phyloP scores from a whole-genome alignment of 306 rosid genomes.

The Vigna mungo region DNA sequence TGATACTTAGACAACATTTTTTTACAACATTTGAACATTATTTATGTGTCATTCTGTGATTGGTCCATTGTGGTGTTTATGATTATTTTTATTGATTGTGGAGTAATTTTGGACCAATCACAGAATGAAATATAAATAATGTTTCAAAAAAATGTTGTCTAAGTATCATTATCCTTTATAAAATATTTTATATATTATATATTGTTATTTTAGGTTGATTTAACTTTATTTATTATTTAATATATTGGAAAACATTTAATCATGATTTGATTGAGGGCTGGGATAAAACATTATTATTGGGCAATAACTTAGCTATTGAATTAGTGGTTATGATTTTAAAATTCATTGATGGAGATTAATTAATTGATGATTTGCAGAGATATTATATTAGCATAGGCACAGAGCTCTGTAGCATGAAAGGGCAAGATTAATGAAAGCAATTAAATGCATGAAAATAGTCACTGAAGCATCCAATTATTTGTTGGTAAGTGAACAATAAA shows the following conservation, averaged over 20 bases:
- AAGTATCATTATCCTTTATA: too few species aligned
- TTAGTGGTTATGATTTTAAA: not conserved
- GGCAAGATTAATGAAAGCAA: slow-evolving; percentile 17
- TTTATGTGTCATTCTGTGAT: too few species aligned
- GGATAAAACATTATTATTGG: not conserved
- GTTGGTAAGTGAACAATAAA: slow-evolving; percentile 32
- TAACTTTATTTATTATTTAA: not conserved
- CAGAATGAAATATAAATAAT: too few species aligned
- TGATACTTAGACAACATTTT: too few species aligned
- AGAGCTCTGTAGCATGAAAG: slow-evolving; percentile 30
- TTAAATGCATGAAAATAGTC: slow-evolving; percentile 31
- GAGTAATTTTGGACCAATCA: too few species aligned
- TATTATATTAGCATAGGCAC: slow-evolving; percentile 22
- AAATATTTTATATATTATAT: too few species aligned
- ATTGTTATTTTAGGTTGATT: too few species aligned
- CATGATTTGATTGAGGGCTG: not conserved
- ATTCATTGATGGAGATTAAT: not conserved
- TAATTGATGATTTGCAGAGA: slow-evolving; percentile 10
- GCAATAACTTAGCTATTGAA: not conserved
- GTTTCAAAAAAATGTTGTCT: too few species aligned
- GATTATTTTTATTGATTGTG: too few species aligned
- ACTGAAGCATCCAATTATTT: slow-evolving; percentile 17
- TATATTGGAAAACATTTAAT: not conserved
- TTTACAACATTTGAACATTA: too few species aligned
- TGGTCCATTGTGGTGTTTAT: too few species aligned